phyloP scores from a whole-genome alignment of 2,329 filamentous ascomycete species.

The Aspergillus intermedius region DNA sequence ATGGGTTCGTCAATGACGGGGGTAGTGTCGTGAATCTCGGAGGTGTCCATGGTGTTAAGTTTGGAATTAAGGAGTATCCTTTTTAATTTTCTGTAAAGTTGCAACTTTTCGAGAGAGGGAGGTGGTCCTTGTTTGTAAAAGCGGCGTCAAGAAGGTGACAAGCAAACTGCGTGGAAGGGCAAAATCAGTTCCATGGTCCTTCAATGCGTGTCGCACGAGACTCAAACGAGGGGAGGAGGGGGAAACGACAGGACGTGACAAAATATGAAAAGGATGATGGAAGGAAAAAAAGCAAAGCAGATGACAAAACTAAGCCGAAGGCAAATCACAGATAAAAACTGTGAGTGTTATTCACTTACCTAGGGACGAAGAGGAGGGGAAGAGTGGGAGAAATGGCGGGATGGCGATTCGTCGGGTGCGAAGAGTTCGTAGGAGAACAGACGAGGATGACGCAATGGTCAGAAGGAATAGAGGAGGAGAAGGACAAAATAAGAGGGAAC shows the following conservation, averaged over 20 bases:
- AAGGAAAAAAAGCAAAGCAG: not conserved
- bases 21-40: constrained; percentile 49
- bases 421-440: constrained; percentile 12
- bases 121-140: not conserved
- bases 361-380: constrained; percentile 4
- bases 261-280: not conserved
- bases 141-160: not conserved
- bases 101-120: constrained; percentile 4
- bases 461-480: constrained; percentile 15
- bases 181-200: not conserved
- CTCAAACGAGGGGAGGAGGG: constrained; percentile 1
- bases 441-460: constrained; percentile 3
- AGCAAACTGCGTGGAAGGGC: not conserved
- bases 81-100: not conserved
- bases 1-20: constrained; percentile 57
- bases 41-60: constrained; percentile 50
- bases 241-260: not conserved
- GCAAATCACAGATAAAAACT: not conserved
- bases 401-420: constrained; percentile 12
- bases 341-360: not conserved
- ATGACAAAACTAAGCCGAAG: not conserved
- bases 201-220: not conserved
- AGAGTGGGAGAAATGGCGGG: constrained; percentile 22
- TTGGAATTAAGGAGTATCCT: not conserved
- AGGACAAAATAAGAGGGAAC: constrained; percentile 8